Evolutionary conservation across 257 asterid species (phyloP), one percentile per base, ranked within the genome.

Genomic region (Eucommia ulmoides): DNA sequence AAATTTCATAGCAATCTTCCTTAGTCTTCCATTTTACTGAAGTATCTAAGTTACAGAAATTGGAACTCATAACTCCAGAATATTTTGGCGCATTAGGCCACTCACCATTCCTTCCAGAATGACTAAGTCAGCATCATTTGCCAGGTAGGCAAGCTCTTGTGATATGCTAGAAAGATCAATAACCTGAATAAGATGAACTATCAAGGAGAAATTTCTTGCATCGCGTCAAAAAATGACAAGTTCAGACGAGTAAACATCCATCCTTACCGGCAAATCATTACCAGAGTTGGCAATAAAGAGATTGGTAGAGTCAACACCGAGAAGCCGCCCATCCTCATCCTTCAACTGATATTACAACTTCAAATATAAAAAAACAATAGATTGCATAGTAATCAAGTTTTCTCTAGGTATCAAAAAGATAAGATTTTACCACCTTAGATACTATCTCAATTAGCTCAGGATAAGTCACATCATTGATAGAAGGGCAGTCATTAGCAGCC

Each of bases 41-140:
- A 1, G n/a, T 2, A 35, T 2, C n/a, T 35, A 15, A 35, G 11
- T 10, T 0, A 10, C n/a, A 18, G 16, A 35, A 10, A 35, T 35
- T 35, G 1, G 14, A 2, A 2, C n/a, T 35, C 3, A 2, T 35
- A 15, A 35, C 44, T 4, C n/a, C 15, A 35, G 16, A 2, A 10
- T 35, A 18, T 35, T 22, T 20, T 48, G 47, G 47, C 54, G 56
- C 33, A 23, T 50, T 19, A 50, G 54, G 50, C 11, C 44, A 66
- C 76, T 74, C 61, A 84, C 95, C 96, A 82, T 89, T 70, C 98
- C 98, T 81, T 89, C 98, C 81, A 80, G 19, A 65, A 89, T 62
- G 60, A 89, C 86, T n/a, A 89, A 78, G 71, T 89, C 98, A 1
- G 94, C 92, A 62, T 77, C 98, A 69, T 76, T 74, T 41, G 94